Percentiles rank a stretch among this genome's conserved stretches.
Evolutionary conservation across 2,329 filamentous ascomycete genomes (phyloP).

Genomic region (Exophiala sideris): DNA sequence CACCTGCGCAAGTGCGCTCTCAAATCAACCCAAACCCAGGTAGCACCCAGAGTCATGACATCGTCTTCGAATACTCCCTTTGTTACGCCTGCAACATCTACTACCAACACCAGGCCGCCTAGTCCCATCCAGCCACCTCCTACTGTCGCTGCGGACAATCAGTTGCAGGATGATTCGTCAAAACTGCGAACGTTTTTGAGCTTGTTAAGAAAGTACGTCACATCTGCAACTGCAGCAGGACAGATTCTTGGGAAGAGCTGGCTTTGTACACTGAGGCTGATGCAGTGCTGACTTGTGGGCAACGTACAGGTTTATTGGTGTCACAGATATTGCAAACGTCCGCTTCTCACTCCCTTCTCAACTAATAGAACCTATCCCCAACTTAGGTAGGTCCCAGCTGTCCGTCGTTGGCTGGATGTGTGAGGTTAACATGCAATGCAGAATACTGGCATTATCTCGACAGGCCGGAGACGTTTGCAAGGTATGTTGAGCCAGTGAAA

Average conservation of each 20-base stretch:
- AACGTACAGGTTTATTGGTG: constrained; percentile 77
- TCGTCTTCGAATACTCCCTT: constrained; percentile 24
- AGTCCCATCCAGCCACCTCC: constrained; percentile 33
- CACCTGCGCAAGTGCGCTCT: background rate
- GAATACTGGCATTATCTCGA: constrained; percentile 99
- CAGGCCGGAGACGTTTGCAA: constrained; percentile 82
- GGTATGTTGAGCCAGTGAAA: constrained; percentile 39
- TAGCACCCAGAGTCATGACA: constrained; percentile 19
- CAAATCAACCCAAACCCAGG: background rate
- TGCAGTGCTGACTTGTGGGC: constrained; percentile 4
- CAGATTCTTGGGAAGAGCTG: constrained; percentile 5
- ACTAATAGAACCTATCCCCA: constrained; percentile 91
- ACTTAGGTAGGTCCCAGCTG: constrained; percentile 58
- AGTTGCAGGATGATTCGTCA: constrained; percentile 71
- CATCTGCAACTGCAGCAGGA: background rate
- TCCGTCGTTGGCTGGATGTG: background rate
- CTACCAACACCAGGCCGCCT: constrained; percentile 21
- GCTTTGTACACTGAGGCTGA: constrained; percentile 9
- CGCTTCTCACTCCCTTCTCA: constrained; percentile 95
- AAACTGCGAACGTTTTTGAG: constrained; percentile 86
- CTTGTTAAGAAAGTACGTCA: constrained; percentile 77
- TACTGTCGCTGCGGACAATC: constrained; percentile 43
- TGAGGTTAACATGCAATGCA: constrained; percentile 31
- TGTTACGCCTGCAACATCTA: constrained; percentile 21
- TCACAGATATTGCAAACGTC: constrained; percentile 90